These are phyloP conservation scores for Ogataea glucozyma DNA, from an alignment of 805 yeast genomes.

Conservation along the genomic window DNA sequence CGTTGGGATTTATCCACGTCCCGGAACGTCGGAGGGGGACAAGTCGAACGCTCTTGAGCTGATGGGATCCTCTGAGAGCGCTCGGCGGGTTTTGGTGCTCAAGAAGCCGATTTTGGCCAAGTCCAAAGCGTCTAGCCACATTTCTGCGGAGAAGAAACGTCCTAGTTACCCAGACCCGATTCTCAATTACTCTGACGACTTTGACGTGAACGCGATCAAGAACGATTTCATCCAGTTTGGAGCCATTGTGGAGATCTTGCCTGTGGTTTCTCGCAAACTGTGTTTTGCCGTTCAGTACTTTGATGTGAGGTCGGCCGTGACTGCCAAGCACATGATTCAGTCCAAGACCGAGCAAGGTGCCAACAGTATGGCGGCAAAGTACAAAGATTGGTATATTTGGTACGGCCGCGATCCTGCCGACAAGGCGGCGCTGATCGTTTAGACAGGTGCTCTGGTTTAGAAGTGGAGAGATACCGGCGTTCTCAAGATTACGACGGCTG, in stretches of 20 bases:
- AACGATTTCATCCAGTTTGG: conserved; percentile 60
- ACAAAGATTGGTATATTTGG: conserved; percentile 62
- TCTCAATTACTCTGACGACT: conserved; percentile 42
- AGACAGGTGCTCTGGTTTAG: no score
- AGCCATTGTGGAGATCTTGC: conserved; percentile 56
- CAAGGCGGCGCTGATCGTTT: conserved; percentile 34
- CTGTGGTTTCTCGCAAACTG: conserved; percentile 65
- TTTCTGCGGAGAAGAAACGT: conserved; percentile 20
- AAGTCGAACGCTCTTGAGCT: conserved; percentile 26
- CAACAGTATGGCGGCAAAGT: conserved; percentile 42
- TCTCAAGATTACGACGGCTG: no score
- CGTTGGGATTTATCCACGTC: no score
- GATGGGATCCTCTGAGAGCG: conserved; percentile 41
- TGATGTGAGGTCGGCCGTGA: conserved; percentile 59
- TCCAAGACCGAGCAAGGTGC: conserved; percentile 20
- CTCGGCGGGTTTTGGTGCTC: conserved; percentile 57
- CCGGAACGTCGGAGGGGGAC: conserved; percentile 13
- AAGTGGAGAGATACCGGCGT: no score
- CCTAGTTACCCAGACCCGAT: conserved; percentile 45
- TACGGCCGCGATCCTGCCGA: conserved; percentile 71
- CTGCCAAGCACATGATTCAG: conserved; percentile 52
- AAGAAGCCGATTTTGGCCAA: conserved; percentile 38
- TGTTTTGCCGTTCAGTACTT: conserved; percentile 61
- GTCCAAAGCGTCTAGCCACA: conserved; percentile 19
- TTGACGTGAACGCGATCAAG: conserved; percentile 46